Conservation (phyloP, 441 rosid species). For the Syzygium syzygioides region DNA sequence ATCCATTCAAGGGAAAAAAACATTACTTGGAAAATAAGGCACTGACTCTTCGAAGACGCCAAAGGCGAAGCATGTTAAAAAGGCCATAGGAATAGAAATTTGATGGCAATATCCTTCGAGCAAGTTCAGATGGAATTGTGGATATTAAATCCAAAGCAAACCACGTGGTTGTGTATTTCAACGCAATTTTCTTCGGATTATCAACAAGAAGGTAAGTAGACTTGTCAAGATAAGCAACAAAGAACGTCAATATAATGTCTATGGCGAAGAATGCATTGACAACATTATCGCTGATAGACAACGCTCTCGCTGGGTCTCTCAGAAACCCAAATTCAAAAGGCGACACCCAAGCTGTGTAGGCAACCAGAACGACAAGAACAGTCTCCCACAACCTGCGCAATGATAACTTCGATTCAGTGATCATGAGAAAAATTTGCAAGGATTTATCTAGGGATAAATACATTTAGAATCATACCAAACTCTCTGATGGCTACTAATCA, state of each 20-base stretch:
- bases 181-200: slow-evolving; percentile 57
- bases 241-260: slow-evolving; percentile 77
- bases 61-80: slow-evolving; percentile 88
- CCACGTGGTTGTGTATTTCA: slow-evolving; percentile 71
- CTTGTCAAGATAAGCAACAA: slow-evolving; percentile 74
- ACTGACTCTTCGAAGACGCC: slow-evolving; percentile 93
- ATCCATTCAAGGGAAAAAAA: background rate
- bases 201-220: slow-evolving; percentile 64
- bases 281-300: slow-evolving; percentile 57
- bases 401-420: background rate
- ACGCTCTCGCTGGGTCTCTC: slow-evolving; percentile 37
- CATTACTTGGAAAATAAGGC: slow-evolving; percentile 67
- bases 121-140: slow-evolving; percentile 70
- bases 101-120: slow-evolving; percentile 46
- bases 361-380: slow-evolving; percentile 54
- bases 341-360: slow-evolving; percentile 81
- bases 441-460: background rate
- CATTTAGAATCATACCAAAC: background rate
- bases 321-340: slow-evolving; percentile 89
- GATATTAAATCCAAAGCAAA: slow-evolving; percentile 61
- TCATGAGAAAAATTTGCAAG: background rate
- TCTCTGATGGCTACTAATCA: background rate
- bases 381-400: slow-evolving; percentile 74
- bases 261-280: slow-evolving; percentile 81
- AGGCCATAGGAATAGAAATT: slow-evolving; percentile 46